Conservation (phyloP, 495 filamentous ascomycete species). For the Lasiosphaeris hirsuta region DNA sequence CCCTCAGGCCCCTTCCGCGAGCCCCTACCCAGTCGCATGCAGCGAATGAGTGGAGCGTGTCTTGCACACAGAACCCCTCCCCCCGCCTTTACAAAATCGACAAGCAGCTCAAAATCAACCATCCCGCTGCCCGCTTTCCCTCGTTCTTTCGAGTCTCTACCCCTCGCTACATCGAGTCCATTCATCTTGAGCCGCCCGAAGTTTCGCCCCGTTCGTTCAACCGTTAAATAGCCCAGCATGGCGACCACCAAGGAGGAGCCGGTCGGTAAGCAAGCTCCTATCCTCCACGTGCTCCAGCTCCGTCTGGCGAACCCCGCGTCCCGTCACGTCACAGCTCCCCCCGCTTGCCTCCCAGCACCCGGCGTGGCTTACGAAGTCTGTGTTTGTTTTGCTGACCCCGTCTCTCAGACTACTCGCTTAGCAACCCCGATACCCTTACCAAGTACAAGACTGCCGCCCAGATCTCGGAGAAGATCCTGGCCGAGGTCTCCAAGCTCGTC, state of each 20-base stretch:
- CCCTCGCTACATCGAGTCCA: slow-evolving; percentile 11
- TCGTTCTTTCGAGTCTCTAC: slow-evolving; percentile 8
- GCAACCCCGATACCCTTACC: slow-evolving; percentile 95
- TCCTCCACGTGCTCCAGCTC: slow-evolving; percentile 6
- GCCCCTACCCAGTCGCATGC: background rate
- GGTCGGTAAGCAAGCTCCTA: slow-evolving; percentile 34
- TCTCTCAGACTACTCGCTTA: slow-evolving; percentile 78
- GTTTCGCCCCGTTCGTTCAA: slow-evolving; percentile 4
- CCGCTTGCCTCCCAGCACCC: too few relatives aligned
- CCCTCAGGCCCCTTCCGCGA: too few relatives aligned
- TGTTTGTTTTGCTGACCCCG: slow-evolving; percentile 15
- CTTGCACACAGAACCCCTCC: slow-evolving; percentile 32
- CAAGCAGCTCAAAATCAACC: slow-evolving; percentile 31
- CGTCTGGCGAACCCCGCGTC: background rate
- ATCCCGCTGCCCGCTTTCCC: slow-evolving; percentile 15
- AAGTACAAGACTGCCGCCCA: slow-evolving; percentile 96
- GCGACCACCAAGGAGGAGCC: slow-evolving; percentile 38
- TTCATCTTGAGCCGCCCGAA: background rate
- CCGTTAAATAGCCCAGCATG: slow-evolving; percentile 25
- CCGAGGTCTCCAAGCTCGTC: slow-evolving; percentile 77
- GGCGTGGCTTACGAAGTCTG: too few relatives aligned
- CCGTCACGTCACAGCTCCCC: too few relatives aligned
- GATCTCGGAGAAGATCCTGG: slow-evolving; percentile 93
- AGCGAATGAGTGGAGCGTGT: slow-evolving; percentile 1
- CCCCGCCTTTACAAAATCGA: slow-evolving; percentile 41